Evolutionary conservation across 768 basidiomycete species (phyloP), one percentile per base, ranked within the genome.

Genomic region (Russula sp.): DNA sequence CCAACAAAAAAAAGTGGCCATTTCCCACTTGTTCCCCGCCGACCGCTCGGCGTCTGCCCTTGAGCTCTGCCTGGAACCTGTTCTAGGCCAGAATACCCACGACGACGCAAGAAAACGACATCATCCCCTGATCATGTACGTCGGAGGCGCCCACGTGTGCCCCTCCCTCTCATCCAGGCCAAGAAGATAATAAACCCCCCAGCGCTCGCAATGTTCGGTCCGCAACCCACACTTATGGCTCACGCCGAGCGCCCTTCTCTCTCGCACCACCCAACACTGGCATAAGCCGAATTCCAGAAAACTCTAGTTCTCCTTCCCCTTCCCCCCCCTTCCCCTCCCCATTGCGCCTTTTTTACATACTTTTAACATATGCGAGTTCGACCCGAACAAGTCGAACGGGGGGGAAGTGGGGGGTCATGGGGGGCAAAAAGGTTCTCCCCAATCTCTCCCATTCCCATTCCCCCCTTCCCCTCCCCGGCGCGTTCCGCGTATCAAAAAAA

Each of bases 111-210:
- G 36, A 38, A 38, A 38, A 9, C 18, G 18, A 51, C 50, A 14
- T 5, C 50, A 41, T 53, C 52, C 29, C 16, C 52, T 18, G 20
- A n/a, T 16, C 13, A 22, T 4, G 7, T 36, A 48, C 58, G 58
- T 59, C 49, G 25, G 50, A 51, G 58, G 49, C 49, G 42, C 22
- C 58, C 58, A 59, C 58, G 48, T 51, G 58, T 32, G n/a, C n/a
- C 16, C 45, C 20, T 4, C 43, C 45, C 13, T 8, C 22, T 11
- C 45, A n/a, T 45, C 18, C 42, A 25, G 25, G 25, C 25, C 25
- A 29, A n/a, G n/a, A n/a, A n/a, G 25, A 29, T 29, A 29, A 29
- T 29, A 29, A 29, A 29, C 18, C 46, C 29, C 47, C 46, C 18
- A 48, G 34, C 25, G 38, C 39, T 22, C 48, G 49, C 35, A 9